These are phyloP conservation scores for Galerina marginata DNA, from an alignment of 768 basidiomycete species.

Conservation along the genomic window DNA sequence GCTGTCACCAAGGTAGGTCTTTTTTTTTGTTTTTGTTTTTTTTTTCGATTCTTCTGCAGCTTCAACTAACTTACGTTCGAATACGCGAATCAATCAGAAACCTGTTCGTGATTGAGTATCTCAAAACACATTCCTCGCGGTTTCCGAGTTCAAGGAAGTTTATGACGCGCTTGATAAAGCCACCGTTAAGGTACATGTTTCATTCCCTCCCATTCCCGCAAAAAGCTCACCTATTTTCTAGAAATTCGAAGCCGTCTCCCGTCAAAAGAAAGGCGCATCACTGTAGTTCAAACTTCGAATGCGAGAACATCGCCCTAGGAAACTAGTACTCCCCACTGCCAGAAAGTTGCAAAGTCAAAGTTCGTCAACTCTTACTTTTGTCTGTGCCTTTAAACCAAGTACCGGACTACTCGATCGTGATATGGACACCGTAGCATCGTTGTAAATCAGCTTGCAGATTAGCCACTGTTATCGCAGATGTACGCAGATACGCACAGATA, in stretches of 20 bases:
- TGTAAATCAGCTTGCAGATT: constrained; percentile 5
- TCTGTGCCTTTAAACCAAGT: neutral
- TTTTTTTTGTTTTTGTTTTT: too few relatives aligned
- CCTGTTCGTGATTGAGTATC: too few relatives aligned
- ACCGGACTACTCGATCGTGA: neutral
- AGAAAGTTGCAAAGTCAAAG: neutral
- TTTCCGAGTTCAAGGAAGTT: constrained; percentile 7
- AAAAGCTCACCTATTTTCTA: neutral
- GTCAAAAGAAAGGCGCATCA: neutral
- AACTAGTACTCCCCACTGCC: neutral
- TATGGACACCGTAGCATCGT: neutral
- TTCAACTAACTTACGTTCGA: too few relatives aligned
- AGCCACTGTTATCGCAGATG: constrained; percentile 4
- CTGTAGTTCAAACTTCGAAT: neutral
- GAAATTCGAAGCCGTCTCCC: constrained; percentile 1
- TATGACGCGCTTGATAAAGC: constrained; percentile 10
- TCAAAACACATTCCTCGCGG: neutral
- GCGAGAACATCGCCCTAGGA: neutral
- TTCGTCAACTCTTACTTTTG: neutral
- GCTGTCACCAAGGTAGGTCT: too few relatives aligned
- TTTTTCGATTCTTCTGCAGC: too few relatives aligned
- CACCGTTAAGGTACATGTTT: constrained; percentile 5
- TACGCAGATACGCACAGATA: neutral
- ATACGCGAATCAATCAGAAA: too few relatives aligned
- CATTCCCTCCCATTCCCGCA: neutral